Evolutionary conservation across 2,329 filamentous ascomycete genomes (phyloP).

Genomic region (Claviceps africana): DNA sequence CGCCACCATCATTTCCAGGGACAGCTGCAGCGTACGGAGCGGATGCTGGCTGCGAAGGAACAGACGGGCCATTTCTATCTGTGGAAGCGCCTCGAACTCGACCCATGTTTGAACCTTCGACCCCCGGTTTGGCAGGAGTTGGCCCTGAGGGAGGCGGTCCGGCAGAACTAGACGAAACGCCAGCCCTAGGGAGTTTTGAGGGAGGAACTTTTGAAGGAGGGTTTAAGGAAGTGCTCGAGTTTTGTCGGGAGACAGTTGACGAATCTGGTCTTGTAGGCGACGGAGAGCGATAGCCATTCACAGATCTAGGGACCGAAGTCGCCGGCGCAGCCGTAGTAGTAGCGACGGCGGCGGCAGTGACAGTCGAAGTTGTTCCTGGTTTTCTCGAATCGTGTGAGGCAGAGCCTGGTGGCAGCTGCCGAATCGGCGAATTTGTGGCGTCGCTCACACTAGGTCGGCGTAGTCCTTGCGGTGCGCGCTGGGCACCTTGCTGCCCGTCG

Average conservation of each 20-base stretch:
- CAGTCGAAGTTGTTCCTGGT: not conserved
- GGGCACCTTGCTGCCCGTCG: constrained; percentile 36
- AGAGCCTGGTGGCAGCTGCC: constrained; percentile 22
- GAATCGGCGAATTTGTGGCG: constrained; percentile 12
- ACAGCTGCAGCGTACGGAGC: constrained; percentile 8
- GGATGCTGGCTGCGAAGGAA: constrained; percentile 21
- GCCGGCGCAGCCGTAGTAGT: constrained; percentile 3
- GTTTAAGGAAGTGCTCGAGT: constrained; percentile 12
- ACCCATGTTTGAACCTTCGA: constrained; percentile 25
- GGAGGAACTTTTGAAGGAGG: constrained; percentile 14
- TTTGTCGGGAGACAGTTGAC: constrained; percentile 17
- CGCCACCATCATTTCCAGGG: constrained; percentile 16
- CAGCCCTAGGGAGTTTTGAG: constrained; percentile 23
- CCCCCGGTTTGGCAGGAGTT: constrained; percentile 32
- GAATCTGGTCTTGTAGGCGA: constrained; percentile 26
- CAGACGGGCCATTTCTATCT: constrained; percentile 26
- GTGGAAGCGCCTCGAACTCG: constrained; percentile 36
- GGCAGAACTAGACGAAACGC: constrained; percentile 21
- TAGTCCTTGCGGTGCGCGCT: constrained; percentile 25
- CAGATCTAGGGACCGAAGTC: constrained; percentile 19
- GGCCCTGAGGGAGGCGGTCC: constrained; percentile 43
- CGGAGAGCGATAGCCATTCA: constrained; percentile 28
- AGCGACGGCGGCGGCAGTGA: not conserved
- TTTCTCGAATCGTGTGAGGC: constrained; percentile 1
- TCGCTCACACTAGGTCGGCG: constrained; percentile 29